These are phyloP conservation scores for Avicennia marina DNA, from an alignment of 257 asterid species.

Conservation along the genomic window DNA sequence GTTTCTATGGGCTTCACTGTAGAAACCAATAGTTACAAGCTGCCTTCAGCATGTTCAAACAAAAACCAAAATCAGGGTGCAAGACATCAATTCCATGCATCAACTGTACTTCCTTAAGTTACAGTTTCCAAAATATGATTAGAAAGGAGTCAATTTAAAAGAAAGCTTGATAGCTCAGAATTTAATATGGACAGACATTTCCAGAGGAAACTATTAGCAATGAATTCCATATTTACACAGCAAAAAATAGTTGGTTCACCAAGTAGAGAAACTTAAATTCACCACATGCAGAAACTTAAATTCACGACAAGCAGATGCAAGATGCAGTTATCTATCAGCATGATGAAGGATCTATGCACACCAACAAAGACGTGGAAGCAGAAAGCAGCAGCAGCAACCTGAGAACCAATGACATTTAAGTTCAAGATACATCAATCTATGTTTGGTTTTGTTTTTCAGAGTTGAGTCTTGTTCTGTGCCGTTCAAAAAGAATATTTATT, in stretches of 20 bases:
- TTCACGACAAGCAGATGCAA: slow-evolving; percentile 8
- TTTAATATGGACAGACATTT: background rate
- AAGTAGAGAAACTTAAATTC: background rate
- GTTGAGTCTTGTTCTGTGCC: too few species aligned
- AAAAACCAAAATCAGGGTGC: slow-evolving; percentile 5
- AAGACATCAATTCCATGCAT: slow-evolving; percentile 4
- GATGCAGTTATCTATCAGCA: slow-evolving; percentile 1
- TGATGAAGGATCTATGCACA: slow-evolving; percentile 2
- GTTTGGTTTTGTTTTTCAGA: too few species aligned
- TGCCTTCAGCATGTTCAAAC: background rate
- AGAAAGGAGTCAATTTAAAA: too few species aligned
- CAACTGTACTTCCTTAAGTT: background rate
- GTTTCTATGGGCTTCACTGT: background rate
- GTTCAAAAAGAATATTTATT: too few species aligned
- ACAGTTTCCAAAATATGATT: background rate
- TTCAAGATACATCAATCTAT: too few species aligned
- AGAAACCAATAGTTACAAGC: background rate
- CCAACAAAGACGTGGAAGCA: background rate
- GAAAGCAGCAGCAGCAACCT: background rate
- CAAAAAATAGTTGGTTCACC: background rate
- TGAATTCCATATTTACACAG: background rate
- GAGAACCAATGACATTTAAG: too few species aligned
- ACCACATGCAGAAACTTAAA: background rate
- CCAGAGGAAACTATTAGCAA: background rate
- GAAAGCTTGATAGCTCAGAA: slow-evolving; percentile 3